Conservation (phyloP, 2,329 filamentous ascomycete genomes). For the Tolypocladium endophyticum region DNA sequence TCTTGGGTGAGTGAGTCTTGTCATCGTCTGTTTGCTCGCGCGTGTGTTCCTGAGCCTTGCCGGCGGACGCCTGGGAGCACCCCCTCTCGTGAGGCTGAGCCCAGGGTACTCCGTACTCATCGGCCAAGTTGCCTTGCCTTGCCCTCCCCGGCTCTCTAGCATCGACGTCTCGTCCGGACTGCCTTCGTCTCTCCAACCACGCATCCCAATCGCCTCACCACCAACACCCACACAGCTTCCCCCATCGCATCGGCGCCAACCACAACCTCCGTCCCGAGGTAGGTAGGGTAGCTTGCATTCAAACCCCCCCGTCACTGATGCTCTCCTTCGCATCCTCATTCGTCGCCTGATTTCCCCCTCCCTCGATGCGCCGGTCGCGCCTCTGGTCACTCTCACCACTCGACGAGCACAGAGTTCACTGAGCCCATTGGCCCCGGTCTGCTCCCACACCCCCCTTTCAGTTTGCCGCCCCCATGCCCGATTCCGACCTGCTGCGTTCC, state of each 20-base stretch:
- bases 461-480: slow-evolving; percentile 9
- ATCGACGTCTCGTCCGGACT: background rate
- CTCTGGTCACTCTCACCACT: background rate
- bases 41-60: background rate
- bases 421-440: background rate
- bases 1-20: background rate
- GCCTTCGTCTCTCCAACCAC: background rate
- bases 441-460: slow-evolving; percentile 7
- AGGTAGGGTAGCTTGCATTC: background rate
- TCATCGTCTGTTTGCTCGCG: background rate
- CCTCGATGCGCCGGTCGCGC: background rate
- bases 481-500: slow-evolving; percentile 18
- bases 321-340: background rate
- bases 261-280: background rate
- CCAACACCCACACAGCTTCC: background rate
- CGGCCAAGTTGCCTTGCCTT: background rate
- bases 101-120: background rate
- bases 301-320: background rate
- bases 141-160: background rate
- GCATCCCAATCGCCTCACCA: background rate
- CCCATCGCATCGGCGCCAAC: background rate
- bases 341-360: background rate
- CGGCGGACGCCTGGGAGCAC: background rate
- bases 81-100: background rate
- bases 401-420: background rate